Conservation (phyloP, 108 stramenopile species). For the Cylindrotheca fusiformis region DNA sequence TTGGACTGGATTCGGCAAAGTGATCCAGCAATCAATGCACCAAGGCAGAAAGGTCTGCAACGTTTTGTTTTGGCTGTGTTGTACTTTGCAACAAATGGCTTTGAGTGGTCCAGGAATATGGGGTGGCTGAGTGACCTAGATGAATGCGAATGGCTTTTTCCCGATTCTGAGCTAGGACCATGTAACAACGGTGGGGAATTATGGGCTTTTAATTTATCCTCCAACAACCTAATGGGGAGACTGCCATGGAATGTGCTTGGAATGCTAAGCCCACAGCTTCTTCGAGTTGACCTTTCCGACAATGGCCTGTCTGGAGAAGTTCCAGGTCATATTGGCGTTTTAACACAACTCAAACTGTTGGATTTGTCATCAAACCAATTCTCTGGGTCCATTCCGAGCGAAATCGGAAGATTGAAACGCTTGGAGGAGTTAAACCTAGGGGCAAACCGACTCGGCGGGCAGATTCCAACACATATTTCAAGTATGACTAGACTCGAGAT, state of each 20-base stretch:
- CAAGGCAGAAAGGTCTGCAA: background rate
- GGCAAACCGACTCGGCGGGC: constrained; percentile 26
- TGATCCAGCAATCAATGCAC: background rate
- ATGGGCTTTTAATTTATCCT: constrained; percentile 5
- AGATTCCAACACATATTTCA: constrained; percentile 25
- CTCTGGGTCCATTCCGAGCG: constrained; percentile 42
- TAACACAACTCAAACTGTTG: constrained; percentile 14
- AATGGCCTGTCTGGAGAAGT: constrained; percentile 14
- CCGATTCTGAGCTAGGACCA: constrained; percentile 1
- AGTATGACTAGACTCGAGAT: constrained; percentile 10
- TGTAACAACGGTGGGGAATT: constrained; percentile 9
- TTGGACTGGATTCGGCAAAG: constrained; percentile 13
- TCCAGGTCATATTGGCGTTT: background rate
- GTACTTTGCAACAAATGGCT: constrained; percentile 19
- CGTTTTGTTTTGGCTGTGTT: constrained; percentile 18
- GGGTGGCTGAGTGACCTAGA: constrained; percentile 18
- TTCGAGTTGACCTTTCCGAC: constrained; percentile 9
- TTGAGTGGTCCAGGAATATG: constrained; percentile 7
- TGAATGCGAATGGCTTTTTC: constrained; percentile 28
- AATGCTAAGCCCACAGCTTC: constrained; percentile 1
- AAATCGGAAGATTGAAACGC: constrained; percentile 19
- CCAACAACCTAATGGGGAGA: constrained; percentile 6
- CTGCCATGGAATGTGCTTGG: constrained; percentile 15
- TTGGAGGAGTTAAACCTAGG: constrained; percentile 19
- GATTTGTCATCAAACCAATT: constrained; percentile 34